Conservation (phyloP, 176 grass and related monocot genomes). For the Phoenix roebelenii region DNA sequence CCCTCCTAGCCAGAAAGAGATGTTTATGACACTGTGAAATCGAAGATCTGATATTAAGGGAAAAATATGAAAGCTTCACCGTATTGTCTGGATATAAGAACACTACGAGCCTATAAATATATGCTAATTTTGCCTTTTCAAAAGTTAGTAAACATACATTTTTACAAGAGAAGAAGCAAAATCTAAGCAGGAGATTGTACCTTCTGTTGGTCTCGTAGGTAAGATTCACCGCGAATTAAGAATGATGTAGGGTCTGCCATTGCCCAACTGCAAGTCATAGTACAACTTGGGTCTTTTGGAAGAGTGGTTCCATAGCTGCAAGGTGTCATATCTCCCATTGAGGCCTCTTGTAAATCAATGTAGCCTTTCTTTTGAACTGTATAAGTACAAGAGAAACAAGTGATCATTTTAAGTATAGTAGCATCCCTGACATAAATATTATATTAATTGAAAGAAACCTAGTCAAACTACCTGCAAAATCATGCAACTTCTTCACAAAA, state of each 20-base stretch:
- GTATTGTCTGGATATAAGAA: too few relatives aligned
- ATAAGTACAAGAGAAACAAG: not conserved
- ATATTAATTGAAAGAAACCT: not conserved
- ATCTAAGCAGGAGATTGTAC: constrained; percentile 16
- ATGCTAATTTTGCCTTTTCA: too few relatives aligned
- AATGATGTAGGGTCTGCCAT: constrained; percentile 88
- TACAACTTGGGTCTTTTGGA: constrained; percentile 61
- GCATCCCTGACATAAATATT: too few relatives aligned
- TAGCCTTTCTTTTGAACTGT: constrained; percentile 10
- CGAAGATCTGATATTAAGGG: too few relatives aligned
- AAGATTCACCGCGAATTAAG: constrained; percentile 83
- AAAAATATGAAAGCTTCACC: too few relatives aligned
- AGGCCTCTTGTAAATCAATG: constrained; percentile 4
- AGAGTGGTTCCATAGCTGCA: constrained; percentile 80
- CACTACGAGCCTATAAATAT: too few relatives aligned
- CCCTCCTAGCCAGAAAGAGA: too few relatives aligned
- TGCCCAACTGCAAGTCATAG: constrained; percentile 55
- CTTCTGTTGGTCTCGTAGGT: constrained; percentile 73
- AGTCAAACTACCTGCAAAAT: constrained; percentile 8
- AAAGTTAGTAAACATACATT: too few relatives aligned
- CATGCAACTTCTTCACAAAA: constrained; percentile 18
- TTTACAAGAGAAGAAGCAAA: too few relatives aligned
- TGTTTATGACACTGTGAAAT: too few relatives aligned
- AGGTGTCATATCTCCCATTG: not conserved
- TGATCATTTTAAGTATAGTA: too few relatives aligned